phyloP scores from a whole-genome alignment of 2,329 filamentous ascomycete species.

The Cadophora gregata region DNA sequence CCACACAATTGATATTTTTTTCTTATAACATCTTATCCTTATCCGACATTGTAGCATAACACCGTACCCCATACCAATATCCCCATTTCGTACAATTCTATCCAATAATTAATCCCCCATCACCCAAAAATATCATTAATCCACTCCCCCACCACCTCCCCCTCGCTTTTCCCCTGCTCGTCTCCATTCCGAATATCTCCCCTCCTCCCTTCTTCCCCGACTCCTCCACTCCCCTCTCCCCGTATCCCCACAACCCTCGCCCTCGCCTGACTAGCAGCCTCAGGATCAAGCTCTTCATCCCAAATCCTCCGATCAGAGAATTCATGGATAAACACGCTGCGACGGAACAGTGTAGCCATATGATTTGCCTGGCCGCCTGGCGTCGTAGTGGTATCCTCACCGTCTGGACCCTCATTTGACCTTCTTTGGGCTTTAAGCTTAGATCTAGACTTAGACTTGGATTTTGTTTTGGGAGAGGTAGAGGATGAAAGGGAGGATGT shows the following conservation, averaged over 20 bases:
- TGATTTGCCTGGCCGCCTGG: slow-evolving; percentile 35
- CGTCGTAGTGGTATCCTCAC: neutral
- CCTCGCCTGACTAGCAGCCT: slow-evolving; percentile 27
- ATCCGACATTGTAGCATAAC: too few relatives aligned
- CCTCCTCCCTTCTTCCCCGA: neutral
- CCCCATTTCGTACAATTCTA: too few relatives aligned
- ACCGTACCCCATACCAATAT: too few relatives aligned
- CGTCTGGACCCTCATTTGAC: neutral
- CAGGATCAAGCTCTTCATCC: slow-evolving; percentile 35
- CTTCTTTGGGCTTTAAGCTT: neutral
- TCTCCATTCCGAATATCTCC: neutral
- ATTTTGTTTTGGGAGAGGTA: neutral
- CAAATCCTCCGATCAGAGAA: slow-evolving; percentile 33
- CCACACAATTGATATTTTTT: too few relatives aligned
- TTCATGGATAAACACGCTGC: slow-evolving; percentile 39
- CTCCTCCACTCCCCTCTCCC: neutral
- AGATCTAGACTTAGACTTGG: neutral
- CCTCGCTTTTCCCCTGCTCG: too few relatives aligned
- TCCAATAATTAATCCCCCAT: too few relatives aligned
- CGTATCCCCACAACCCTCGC: slow-evolving; percentile 16
- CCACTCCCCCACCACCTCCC: neutral
- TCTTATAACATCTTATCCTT: too few relatives aligned
- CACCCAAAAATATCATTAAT: neutral
- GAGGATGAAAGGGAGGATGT: neutral
- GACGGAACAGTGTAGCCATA: slow-evolving; percentile 36